phyloP scores from a whole-genome alignment of 116 monocot species.

The Thalassia testudinum region DNA sequence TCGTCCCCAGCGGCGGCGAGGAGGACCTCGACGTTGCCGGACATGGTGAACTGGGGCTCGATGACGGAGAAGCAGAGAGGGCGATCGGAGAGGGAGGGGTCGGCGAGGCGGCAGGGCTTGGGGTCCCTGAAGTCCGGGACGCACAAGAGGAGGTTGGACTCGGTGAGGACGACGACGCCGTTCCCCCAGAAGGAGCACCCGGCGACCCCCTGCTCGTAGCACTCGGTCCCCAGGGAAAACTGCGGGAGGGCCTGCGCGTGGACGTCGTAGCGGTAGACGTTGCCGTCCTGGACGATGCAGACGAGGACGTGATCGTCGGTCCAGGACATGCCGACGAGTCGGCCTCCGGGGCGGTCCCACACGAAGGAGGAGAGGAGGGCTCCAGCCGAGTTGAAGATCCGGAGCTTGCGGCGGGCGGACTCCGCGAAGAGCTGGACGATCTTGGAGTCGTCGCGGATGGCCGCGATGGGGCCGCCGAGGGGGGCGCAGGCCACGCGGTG shows the following conservation, averaged over 20 bases:
- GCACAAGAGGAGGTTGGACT: slow-evolving; percentile 42
- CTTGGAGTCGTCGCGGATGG: slow-evolving; percentile 95
- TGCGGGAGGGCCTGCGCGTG: slow-evolving; percentile 16
- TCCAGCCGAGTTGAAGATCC: slow-evolving; percentile 68
- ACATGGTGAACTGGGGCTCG: slow-evolving; percentile 88
- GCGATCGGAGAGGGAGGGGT: slow-evolving; percentile 40
- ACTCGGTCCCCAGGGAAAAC: slow-evolving; percentile 59
- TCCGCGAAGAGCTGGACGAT: slow-evolving; percentile 83
- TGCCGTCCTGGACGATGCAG: slow-evolving; percentile 67
- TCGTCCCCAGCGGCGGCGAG: slow-evolving; percentile 61
- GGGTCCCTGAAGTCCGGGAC: slow-evolving; percentile 68
- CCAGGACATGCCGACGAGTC: slow-evolving; percentile 78
- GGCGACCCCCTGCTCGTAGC: slow-evolving; percentile 50
- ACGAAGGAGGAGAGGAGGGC: slow-evolving; percentile 34
- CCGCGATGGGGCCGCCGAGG: slow-evolving; percentile 87
- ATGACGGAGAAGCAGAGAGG: slow-evolving; percentile 69
- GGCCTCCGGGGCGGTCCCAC: slow-evolving; percentile 81
- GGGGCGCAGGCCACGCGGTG: slow-evolving; percentile 85
- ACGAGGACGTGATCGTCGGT: slow-evolving; percentile 43
- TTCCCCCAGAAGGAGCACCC: slow-evolving; percentile 75
- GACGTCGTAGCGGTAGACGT: slow-evolving; percentile 50
- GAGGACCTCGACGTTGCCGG: slow-evolving; percentile 84
- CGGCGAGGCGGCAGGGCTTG: slow-evolving; percentile 45
- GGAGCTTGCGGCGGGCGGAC: slow-evolving; percentile 83
- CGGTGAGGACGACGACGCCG: slow-evolving; percentile 70